A percentile compares a stretch with the other conserved stretches of the same genome.
These are phyloP conservation scores for Coemansia sp. DNA, from an alignment of 192 early-diverging fungal genomes.

Conservation along the genomic window DNA sequence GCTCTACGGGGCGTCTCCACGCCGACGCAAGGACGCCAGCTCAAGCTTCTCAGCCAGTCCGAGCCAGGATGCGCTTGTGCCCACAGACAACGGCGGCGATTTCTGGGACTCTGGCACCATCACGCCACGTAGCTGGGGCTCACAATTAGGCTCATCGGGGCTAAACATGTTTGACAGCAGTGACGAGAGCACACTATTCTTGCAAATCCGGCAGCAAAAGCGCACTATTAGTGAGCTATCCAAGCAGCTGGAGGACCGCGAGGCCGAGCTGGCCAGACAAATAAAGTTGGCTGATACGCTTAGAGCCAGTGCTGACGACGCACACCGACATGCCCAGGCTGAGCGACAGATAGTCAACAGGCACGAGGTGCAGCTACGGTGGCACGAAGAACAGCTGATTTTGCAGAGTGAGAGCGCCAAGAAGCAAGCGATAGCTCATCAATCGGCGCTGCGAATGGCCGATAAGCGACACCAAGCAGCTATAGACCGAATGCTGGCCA, in stretches of 20 bases:
- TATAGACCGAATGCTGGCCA: slow-evolving; percentile 14
- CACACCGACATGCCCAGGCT: slow-evolving; percentile 11
- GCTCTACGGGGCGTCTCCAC: slow-evolving; percentile 18
- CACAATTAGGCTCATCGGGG: slow-evolving; percentile 1
- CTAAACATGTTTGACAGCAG: slow-evolving; percentile 1
- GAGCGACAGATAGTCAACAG: slow-evolving; percentile 3
- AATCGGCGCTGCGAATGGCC: slow-evolving; percentile 13
- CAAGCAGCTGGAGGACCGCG: slow-evolving; percentile 23
- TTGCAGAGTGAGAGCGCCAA: slow-evolving; percentile 11
- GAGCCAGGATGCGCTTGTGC: not conserved
- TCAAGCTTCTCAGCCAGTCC: not conserved
- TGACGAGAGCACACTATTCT: slow-evolving; percentile 5
- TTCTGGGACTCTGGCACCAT: slow-evolving; percentile 28
- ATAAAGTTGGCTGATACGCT: slow-evolving; percentile 14
- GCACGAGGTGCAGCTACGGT: slow-evolving; percentile 14
- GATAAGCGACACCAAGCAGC: slow-evolving; percentile 16
- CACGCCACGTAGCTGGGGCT: slow-evolving; percentile 15
- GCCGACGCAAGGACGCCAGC: slow-evolving; percentile 13
- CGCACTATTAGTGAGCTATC: slow-evolving; percentile 30
- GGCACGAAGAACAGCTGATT: slow-evolving; percentile 28
- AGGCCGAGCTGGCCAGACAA: slow-evolving; percentile 18
- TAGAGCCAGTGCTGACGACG: slow-evolving; percentile 12
- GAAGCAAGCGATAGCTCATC: slow-evolving; percentile 3
- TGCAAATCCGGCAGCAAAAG: slow-evolving; percentile 30
- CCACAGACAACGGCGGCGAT: slow-evolving; percentile 4